A percentile compares a stretch with the other conserved stretches of the same genome.
Conservation (phyloP, 768 basidiomycete species). For the Postia placenta region DNA sequence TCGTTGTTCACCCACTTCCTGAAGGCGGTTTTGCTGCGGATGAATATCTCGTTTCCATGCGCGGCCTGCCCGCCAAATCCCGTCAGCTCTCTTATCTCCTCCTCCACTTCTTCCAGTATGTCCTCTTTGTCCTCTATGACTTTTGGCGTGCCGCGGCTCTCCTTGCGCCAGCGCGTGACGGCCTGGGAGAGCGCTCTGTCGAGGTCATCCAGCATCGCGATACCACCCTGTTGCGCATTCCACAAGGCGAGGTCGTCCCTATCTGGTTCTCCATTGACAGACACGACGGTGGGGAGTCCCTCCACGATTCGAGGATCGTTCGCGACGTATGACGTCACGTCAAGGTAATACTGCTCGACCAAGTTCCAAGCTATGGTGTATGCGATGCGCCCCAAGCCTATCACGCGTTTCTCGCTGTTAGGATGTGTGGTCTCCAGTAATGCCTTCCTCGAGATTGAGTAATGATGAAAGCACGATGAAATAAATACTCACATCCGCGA, state of each 20-base stretch:
- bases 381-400: background rate
- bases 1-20: background rate
- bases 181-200: background rate
- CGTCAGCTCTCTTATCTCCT: background rate
- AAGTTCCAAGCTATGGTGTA: background rate
- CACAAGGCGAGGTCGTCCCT: background rate
- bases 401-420: background rate
- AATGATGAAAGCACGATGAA: too few species aligned
- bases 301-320: background rate
- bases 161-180: background rate
- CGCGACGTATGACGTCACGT: background rate
- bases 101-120: background rate
- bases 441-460: too few species aligned
- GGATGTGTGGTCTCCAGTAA: background rate
- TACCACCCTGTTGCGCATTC: background rate
- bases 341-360: background rate
- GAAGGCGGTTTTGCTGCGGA: background rate
- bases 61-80: background rate
- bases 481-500: too few species aligned
- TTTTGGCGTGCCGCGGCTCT: background rate
- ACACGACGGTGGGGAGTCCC: background rate
- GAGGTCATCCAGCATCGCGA: background rate
- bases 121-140: background rate
- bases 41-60: background rate
- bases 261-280: background rate